Base-by-base conservation (phyloP, 371 early-diverging fungal species). In the Apophysomyces elegans region DNA sequence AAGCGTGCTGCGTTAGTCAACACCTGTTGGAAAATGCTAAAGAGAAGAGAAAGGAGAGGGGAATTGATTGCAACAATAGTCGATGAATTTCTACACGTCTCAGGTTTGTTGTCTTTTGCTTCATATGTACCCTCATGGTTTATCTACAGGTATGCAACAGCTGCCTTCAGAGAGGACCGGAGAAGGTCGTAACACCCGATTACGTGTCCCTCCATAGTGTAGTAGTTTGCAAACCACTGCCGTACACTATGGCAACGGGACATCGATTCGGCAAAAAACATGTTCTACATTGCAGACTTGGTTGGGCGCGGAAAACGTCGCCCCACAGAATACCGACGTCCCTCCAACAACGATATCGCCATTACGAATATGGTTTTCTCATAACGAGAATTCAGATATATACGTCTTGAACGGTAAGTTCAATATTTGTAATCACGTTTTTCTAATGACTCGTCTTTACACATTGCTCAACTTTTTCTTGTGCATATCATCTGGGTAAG, bases 241-340 rank as follows among this genome's bases (percentile, higher is more conserved):
- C 13, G 38, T 2, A 65, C 41, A 12, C 59, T 63, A 39, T 70
- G 66, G 66, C 59, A 70, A 11, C 45, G 63, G 37, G 66, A 63
- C 38, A 7, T 60, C 45, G 60, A 70, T 26, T 56, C 70, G 37
- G 37, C 63, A 2, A 61, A 46, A n/a, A 56, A 70, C 38, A 64
- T 70, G 64, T 4, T 18, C 21, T 50, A 50, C 45, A 50, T 18
- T 9, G 50, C 50, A 21, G 32, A 18, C 26, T 26, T 0, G 1
- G 26, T 26, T 26, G 0, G 26, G 26, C 26, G 26, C 26, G 26
- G 26, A 26, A 1, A 26, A 26, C 1, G 26, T 26, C 26, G 26
- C 26, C 26, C 26, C 26, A 26, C 1, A 26, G 1, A 26, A 26
- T 26, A 1, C 26, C 26, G 26, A 1, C 26, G 26, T 26, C 26